phyloP scores from a whole-genome alignment of 2,329 filamentous ascomycete species.

The Mariannaea elegans region DNA sequence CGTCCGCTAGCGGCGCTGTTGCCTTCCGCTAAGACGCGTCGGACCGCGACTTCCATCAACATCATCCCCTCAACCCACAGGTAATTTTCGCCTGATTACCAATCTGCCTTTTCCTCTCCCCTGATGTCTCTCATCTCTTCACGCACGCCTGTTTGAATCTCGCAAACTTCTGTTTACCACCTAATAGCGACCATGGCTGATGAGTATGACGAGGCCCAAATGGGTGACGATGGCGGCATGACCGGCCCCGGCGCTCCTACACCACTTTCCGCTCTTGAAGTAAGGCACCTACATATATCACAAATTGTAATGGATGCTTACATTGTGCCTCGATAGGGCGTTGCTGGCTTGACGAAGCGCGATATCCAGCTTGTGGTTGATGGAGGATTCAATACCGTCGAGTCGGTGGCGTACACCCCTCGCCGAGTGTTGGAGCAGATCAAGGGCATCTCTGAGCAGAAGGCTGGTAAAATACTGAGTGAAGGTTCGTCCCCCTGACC shows the following conservation, averaged over 20 bases:
- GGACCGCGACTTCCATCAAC: slow-evolving; percentile 41
- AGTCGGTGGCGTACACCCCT: slow-evolving; percentile 92
- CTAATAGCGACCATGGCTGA: slow-evolving; percentile 51
- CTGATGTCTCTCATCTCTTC: background rate
- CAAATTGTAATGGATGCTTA: slow-evolving; percentile 21
- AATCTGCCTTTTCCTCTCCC: slow-evolving; percentile 14
- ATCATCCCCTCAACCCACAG: slow-evolving; percentile 27
- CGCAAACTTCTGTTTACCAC: background rate
- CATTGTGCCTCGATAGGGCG: slow-evolving; percentile 64
- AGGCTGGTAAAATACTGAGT: slow-evolving; percentile 87
- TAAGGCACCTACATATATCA: slow-evolving; percentile 51
- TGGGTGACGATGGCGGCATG: slow-evolving; percentile 74
- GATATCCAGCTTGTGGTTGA: slow-evolving; percentile 94
- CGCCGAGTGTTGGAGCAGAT: slow-evolving; percentile 88
- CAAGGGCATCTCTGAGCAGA: slow-evolving; percentile 97
- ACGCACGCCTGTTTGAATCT: background rate
- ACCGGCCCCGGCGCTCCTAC: slow-evolving; percentile 93
- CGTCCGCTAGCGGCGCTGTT: slow-evolving; percentile 42
- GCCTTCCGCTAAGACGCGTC: slow-evolving; percentile 47
- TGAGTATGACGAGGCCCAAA: slow-evolving; percentile 72
- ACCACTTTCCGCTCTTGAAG: slow-evolving; percentile 85
- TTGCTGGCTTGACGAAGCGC: slow-evolving; percentile 89
- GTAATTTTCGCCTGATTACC: slow-evolving; percentile 21
- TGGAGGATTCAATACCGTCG: slow-evolving; percentile 93
- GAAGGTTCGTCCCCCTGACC: slow-evolving; percentile 69